phyloP scores from a whole-genome alignment of 768 basidiomycete genomes.

The Tephrocybe sp. region DNA sequence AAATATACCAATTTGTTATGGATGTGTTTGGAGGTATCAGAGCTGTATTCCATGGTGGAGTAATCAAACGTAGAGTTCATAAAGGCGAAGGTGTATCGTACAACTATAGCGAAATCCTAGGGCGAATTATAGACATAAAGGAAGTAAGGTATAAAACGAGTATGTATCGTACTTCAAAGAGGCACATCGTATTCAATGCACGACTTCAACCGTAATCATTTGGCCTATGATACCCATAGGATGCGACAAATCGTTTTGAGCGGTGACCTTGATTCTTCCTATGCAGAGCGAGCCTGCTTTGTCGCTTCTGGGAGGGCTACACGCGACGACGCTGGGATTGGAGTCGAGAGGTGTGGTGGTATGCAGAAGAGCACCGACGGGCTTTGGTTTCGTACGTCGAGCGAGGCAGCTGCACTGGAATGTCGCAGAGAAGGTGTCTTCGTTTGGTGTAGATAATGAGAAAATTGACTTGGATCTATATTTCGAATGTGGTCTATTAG shows the following conservation, averaged over 20 bases:
- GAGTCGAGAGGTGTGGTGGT: not conserved
- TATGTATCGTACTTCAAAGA: not conserved
- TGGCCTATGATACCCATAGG: slow-evolving; percentile 26
- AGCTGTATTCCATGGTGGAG: too few species aligned
- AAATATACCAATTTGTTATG: too few species aligned
- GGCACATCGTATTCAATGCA: slow-evolving; percentile 17
- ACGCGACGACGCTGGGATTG: not conserved
- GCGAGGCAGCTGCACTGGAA: slow-evolving; percentile 1
- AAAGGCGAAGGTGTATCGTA: too few species aligned
- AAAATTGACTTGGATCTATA: not conserved
- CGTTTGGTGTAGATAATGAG: not conserved
- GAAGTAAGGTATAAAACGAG: too few species aligned
- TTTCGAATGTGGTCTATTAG: not conserved
- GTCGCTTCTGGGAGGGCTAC: not conserved
- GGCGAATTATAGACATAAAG: too few species aligned
- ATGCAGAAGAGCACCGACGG: too few species aligned
- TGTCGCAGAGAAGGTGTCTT: not conserved
- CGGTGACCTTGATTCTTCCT: slow-evolving; percentile 23
- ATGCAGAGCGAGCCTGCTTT: slow-evolving; percentile 14
- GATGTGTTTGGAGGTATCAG: too few species aligned
- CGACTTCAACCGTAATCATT: slow-evolving; percentile 21
- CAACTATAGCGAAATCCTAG: too few species aligned
- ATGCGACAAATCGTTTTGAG: slow-evolving; percentile 25
- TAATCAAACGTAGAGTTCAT: too few species aligned
- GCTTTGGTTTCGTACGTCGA: not conserved